phyloP scores from a whole-genome alignment of 768 basidiomycete genomes.

The Naematelia encephala region DNA sequence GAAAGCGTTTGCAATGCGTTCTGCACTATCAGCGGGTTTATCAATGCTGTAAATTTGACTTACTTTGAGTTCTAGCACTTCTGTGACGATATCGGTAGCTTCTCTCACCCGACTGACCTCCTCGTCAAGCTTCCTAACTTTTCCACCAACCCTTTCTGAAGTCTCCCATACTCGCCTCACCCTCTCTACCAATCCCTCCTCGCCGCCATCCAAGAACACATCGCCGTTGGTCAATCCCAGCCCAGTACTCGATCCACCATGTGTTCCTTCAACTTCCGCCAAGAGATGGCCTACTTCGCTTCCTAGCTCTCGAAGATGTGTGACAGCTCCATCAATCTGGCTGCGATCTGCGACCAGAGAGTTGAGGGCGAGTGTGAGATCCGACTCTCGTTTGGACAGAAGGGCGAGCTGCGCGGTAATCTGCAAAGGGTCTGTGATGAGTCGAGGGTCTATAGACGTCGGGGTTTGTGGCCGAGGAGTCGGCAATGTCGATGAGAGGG shows the following conservation, averaged over 20 bases:
- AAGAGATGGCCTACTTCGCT: conserved; percentile 23
- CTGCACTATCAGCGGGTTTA: conserved; percentile 51
- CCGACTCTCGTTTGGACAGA: conserved; percentile 70
- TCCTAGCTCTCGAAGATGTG: conserved; percentile 23
- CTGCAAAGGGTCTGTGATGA: conserved; percentile 36
- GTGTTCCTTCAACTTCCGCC: conserved; percentile 29
- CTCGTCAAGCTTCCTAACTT: conserved; percentile 81
- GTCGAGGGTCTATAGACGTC: conserved; percentile 22
- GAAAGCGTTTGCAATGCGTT: conserved; percentile 63
- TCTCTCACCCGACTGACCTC: conserved; percentile 88
- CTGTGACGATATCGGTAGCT: conserved; percentile 84
- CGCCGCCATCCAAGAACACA: conserved; percentile 39
- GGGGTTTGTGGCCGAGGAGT: conserved; percentile 13
- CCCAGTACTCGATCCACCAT: conserved; percentile 18
- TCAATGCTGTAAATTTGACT: conserved; percentile 15
- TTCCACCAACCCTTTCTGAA: conserved; percentile 78
- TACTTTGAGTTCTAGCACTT: conserved; percentile 94
- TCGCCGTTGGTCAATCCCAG: conserved; percentile 61
- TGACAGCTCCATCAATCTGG: conserved; percentile 57
- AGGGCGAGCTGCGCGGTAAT: conserved; percentile 43
- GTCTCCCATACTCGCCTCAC: conserved; percentile 50
- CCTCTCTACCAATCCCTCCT: conserved; percentile 45
- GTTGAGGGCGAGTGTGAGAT: conserved; percentile 69
- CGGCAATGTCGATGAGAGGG: conserved; percentile 17
- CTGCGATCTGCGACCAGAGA: conserved; percentile 67